phyloP scores from a whole-genome alignment of 2,329 filamentous ascomycete species.

The Cladorrhinum sp. region DNA sequence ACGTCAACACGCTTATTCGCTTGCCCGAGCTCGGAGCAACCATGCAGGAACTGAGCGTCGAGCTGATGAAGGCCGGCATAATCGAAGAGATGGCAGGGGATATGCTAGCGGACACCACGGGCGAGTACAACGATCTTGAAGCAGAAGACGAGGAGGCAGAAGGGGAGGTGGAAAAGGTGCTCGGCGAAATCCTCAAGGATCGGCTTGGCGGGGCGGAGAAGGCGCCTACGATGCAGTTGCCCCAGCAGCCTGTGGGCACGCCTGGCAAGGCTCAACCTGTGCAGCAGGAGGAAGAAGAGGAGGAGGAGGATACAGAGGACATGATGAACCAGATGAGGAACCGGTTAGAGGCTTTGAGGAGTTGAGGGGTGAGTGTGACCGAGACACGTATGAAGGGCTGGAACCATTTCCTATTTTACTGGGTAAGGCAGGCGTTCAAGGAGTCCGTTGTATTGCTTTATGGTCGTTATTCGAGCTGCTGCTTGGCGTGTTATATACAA shows the following conservation, averaged over 20 bases:
- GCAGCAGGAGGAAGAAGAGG: constrained; percentile 58
- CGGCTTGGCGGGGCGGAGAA: constrained; percentile 69
- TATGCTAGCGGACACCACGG: constrained; percentile 58
- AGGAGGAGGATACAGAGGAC: constrained; percentile 82
- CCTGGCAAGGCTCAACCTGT: constrained; percentile 47
- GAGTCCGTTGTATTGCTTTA: not conserved
- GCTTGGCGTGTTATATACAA: not conserved
- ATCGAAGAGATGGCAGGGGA: constrained; percentile 98
- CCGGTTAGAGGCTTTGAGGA: constrained; percentile 84
- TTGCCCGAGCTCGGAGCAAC: constrained; percentile 84
- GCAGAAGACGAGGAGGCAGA: constrained; percentile 74
- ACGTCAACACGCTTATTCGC: constrained; percentile 82
- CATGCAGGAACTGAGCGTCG: constrained; percentile 82
- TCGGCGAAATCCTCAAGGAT: constrained; percentile 87
- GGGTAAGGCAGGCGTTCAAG: not conserved
- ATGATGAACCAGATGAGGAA: constrained; percentile 94
- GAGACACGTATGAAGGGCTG: not conserved
- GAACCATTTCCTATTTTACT: not conserved
- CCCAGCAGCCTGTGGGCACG: constrained; percentile 37
- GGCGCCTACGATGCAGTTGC: constrained; percentile 53
- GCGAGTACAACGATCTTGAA: constrained; percentile 66
- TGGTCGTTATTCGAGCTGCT: not conserved
- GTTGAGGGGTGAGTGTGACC: constrained; percentile 33
- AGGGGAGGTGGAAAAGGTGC: constrained; percentile 84
- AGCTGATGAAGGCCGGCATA: constrained; percentile 91